phyloP scores from a whole-genome alignment of 75 land plant genomes.

The Sequoiadendron giganteum region DNA sequence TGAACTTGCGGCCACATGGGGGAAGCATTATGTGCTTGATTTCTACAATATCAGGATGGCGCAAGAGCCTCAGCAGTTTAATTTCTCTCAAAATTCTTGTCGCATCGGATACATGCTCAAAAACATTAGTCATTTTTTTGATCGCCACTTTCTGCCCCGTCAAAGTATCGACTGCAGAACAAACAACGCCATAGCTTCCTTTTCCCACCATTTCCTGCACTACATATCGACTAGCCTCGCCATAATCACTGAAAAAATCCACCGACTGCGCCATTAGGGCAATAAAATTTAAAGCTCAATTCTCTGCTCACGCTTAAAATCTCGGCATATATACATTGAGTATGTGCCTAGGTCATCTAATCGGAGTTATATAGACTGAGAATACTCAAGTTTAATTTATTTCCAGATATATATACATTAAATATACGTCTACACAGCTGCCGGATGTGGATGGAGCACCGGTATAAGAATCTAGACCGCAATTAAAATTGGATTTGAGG shows the following conservation, averaged over 20 bases:
- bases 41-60: constrained; percentile 91
- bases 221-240: constrained; percentile 77
- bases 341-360: background rate
- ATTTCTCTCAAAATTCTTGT: constrained; percentile 91
- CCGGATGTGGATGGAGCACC: background rate
- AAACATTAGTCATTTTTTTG: constrained; percentile 91
- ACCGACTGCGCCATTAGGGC: background rate
- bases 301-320: background rate
- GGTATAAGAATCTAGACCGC: background rate
- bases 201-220: constrained; percentile 91
- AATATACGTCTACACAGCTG: no score
- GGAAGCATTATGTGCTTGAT: constrained; percentile 91
- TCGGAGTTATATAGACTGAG: no score
- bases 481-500: background rate
- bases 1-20: constrained; percentile 84
- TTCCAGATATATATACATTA: no score
- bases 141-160: constrained; percentile 92
- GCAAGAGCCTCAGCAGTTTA: constrained; percentile 80
- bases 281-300: background rate
- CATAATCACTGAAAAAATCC: constrained; percentile 90
- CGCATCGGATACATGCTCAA: constrained; percentile 94
- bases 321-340: background rate
- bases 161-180: constrained; percentile 87
- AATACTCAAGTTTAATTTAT: no score
- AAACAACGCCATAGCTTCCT: constrained; percentile 96